Conservation (phyloP, 768 basidiomycete genomes). For the Nidularia sp. region DNA sequence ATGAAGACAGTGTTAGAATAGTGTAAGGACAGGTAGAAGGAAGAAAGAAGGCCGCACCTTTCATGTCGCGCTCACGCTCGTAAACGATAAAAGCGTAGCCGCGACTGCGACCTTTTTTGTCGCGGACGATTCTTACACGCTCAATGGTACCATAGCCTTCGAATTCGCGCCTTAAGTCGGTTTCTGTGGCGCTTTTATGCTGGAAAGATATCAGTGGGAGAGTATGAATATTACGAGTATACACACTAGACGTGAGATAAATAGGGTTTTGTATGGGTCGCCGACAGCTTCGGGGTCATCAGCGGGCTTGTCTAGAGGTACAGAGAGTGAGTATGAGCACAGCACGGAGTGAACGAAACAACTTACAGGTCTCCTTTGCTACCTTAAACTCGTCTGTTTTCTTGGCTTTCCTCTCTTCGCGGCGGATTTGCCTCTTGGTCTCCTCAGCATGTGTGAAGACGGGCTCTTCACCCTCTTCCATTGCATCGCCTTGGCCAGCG, state of each 20-base stretch:
- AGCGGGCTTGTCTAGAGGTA: conserved; percentile 78
- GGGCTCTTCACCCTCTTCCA: conserved; percentile 85
- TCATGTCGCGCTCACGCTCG: conserved; percentile 98
- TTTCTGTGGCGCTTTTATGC: conserved; percentile 92
- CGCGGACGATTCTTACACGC: conserved; percentile 87
- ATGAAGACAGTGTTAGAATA: conserved; percentile 20
- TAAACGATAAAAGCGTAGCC: conserved; percentile 98
- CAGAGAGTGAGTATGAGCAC: conserved; percentile 2
- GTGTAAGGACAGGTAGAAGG: conserved; percentile 6
- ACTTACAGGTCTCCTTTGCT: conserved; percentile 84
- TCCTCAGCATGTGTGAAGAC: conserved; percentile 81
- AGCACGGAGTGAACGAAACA: not conserved
- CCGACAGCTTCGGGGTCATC: conserved; percentile 90
- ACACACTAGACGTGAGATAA: conserved; percentile 85
- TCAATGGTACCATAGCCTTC: conserved; percentile 95
- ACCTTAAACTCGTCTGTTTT: conserved; percentile 71
- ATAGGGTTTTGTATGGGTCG: conserved; percentile 97
- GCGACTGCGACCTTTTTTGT: conserved; percentile 81
- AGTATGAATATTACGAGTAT: conserved; percentile 5
- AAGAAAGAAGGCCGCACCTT: conserved; percentile 53
- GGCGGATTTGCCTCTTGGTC: conserved; percentile 68
- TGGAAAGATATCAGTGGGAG: conserved; percentile 24
- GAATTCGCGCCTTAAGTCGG: conserved; percentile 91
- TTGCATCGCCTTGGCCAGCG: conserved; percentile 54
- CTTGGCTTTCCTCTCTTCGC: conserved; percentile 78